Conservation (phyloP, 176 grass and related monocot genomes). For the Chloris gayana region DNA sequence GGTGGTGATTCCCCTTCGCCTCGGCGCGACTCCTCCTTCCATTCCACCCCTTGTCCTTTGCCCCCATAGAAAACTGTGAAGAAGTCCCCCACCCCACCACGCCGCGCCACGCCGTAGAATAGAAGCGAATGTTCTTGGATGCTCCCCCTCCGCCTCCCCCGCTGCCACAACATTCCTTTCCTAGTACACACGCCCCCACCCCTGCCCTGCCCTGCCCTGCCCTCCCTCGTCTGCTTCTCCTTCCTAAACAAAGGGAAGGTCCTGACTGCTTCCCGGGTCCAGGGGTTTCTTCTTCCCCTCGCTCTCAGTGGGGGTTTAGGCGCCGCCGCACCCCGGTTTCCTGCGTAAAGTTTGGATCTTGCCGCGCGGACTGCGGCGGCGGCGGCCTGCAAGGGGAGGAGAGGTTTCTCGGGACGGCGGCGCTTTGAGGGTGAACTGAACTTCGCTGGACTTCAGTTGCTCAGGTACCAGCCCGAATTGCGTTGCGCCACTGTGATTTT, state of each 20-base stretch:
- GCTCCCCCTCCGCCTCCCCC: not conserved
- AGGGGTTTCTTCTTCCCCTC: not conserved
- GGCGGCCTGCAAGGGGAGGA: not conserved
- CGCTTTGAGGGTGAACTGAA: not conserved
- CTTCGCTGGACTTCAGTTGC: not conserved
- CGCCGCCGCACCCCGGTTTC: not conserved
- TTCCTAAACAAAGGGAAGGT: slow-evolving; percentile 23
- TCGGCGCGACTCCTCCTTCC: not conserved
- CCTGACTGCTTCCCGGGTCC: not conserved
- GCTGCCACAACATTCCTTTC: slow-evolving; percentile 40
- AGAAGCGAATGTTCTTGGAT: slow-evolving; percentile 55
- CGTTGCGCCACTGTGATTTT: no score
- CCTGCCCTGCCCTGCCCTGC: not conserved
- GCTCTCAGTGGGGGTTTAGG: not conserved
- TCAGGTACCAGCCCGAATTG: not conserved
- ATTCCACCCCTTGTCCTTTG: not conserved
- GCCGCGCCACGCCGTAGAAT: slow-evolving; percentile 6
- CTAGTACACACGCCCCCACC: slow-evolving; percentile 24
- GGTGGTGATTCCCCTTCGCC: not conserved
- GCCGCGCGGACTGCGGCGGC: not conserved
- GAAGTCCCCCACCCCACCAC: not conserved
- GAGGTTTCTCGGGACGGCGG: not conserved
- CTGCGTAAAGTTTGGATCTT: not conserved
- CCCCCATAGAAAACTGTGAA: slow-evolving; percentile 35
- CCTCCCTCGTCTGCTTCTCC: no score